phyloP scores from a whole-genome alignment of 2,329 filamentous ascomycete genomes.

The Colletotrichum tamarilloi region DNA sequence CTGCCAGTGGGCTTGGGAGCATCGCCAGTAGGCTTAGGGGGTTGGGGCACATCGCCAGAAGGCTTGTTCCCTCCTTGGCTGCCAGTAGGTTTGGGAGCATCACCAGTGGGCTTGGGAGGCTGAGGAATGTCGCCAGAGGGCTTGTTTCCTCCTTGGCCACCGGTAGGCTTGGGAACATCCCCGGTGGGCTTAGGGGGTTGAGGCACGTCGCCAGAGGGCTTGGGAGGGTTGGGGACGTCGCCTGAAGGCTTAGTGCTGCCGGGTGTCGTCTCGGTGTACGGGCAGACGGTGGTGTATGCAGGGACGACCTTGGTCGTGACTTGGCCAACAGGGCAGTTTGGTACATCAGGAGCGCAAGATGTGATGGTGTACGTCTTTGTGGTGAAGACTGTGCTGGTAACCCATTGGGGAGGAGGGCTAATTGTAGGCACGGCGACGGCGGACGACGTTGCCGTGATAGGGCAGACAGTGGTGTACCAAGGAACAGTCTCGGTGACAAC shows the following conservation, averaged over 20 bases:
- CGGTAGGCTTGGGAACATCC: neutral
- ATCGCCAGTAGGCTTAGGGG: neutral
- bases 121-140: constrained; percentile 43
- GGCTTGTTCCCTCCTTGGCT: neutral
- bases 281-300: constrained; percentile 55
- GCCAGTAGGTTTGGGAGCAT: neutral
- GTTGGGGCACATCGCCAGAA: neutral
- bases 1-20: neutral
- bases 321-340: constrained; percentile 50
- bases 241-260: constrained; percentile 19
- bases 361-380: constrained; percentile 64
- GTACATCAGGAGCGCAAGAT: constrained; percentile 59
- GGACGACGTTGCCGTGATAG: constrained; percentile 42
- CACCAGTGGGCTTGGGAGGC: constrained; percentile 42
- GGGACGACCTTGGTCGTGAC: constrained; percentile 50
- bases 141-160: neutral
- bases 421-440: constrained; percentile 16
- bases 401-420: constrained; percentile 28
- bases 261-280: constrained; percentile 41
- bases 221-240: constrained; percentile 48
- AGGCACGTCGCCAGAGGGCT: neutral
- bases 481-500: constrained; percentile 50
- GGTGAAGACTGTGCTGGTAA: constrained; percentile 52
- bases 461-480: constrained; percentile 55
- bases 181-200: neutral